Conservation (phyloP, 2,329 filamentous ascomycete species). For the Stagonosporopsis chrysanthemi region DNA sequence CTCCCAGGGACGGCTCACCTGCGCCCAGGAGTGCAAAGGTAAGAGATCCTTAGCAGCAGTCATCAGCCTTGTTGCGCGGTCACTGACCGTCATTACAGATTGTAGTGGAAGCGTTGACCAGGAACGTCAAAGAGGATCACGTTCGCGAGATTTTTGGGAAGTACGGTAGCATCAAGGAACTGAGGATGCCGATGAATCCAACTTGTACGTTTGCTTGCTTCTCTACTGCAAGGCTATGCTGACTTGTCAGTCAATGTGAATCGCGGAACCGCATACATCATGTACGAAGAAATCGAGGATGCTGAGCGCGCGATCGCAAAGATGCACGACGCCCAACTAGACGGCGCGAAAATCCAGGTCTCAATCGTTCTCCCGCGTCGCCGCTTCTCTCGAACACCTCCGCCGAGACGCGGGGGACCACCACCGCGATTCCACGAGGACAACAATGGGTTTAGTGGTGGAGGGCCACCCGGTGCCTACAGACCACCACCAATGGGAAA, state of each 20-base stretch:
- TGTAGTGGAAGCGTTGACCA: slow-evolving; percentile 93
- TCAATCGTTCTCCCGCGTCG: slow-evolving; percentile 86
- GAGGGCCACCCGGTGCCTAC: slow-evolving; percentile 49
- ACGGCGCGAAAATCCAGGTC: slow-evolving; percentile 82
- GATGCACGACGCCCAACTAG: slow-evolving; percentile 97
- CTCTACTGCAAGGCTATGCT: slow-evolving; percentile 6
- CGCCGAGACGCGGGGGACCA: slow-evolving; percentile 68
- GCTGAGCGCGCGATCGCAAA: slow-evolving; percentile 90
- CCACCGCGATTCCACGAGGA: slow-evolving; percentile 41
- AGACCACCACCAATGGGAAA: slow-evolving; percentile 47
- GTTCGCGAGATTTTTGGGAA: slow-evolving; percentile 89
- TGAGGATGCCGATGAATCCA: slow-evolving; percentile 90
- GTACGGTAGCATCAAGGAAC: slow-evolving; percentile 84
- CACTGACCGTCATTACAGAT: slow-evolving; percentile 64
- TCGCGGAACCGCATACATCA: slow-evolving; percentile 90
- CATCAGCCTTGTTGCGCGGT: slow-evolving; percentile 6
- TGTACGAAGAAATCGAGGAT: slow-evolving; percentile 77
- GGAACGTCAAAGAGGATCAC: slow-evolving; percentile 90
- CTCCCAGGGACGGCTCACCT: slow-evolving; percentile 43
- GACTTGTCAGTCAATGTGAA: slow-evolving; percentile 76
- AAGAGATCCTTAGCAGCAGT: slow-evolving; percentile 3
- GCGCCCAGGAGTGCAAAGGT: slow-evolving; percentile 51
- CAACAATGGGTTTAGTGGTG: slow-evolving; percentile 28
- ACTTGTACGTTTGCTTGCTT: slow-evolving; percentile 67
- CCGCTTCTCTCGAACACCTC: slow-evolving; percentile 82